These are phyloP conservation scores for Xylaria longipes DNA, from an alignment of 495 filamentous ascomycete species.

Conservation along the genomic window DNA sequence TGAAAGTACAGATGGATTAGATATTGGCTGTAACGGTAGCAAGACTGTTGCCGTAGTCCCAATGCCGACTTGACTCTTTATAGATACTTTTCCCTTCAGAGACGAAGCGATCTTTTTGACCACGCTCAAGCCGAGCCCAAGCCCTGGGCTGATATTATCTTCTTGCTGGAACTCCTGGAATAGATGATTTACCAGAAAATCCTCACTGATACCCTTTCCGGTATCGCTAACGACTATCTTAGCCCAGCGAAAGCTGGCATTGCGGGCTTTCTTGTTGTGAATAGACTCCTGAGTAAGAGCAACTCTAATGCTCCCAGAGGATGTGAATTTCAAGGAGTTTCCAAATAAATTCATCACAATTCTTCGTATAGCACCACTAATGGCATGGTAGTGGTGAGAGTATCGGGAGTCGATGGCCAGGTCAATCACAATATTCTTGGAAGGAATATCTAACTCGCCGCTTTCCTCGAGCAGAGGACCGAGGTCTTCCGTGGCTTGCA, in stretches of 20 bases:
- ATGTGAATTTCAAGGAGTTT: constrained; percentile 80
- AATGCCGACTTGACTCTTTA: constrained; percentile 60
- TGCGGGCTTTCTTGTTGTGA: constrained; percentile 34
- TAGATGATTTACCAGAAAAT: constrained; percentile 68
- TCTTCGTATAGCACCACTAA: constrained; percentile 73
- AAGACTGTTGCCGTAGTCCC: constrained; percentile 67
- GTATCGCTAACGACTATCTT: constrained; percentile 65
- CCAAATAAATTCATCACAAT: constrained; percentile 83
- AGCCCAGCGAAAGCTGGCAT: constrained; percentile 36
- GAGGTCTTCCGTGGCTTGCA: constrained; percentile 22
- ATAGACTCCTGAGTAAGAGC: constrained; percentile 56
- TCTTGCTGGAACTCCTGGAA: constrained; percentile 77
- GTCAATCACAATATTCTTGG: constrained; percentile 59
- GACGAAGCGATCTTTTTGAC: constrained; percentile 67
- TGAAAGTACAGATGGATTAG: constrained; percentile 4
- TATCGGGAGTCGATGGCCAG: constrained; percentile 65
- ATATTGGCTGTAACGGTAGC: constrained; percentile 45
- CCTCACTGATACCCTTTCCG: constrained; percentile 68
- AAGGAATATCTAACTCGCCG: background rate
- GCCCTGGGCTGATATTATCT: constrained; percentile 64
- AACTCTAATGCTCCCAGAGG: constrained; percentile 67
- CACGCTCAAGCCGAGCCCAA: constrained; percentile 73
- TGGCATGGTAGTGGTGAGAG: constrained; percentile 68
- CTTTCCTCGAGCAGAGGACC: background rate
- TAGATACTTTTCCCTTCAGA: constrained; percentile 63